A percentile compares a stretch with the other conserved stretches of the same genome.
Conservation (phyloP, 495 filamentous ascomycete species). For the Hypoxylon rickii region DNA sequence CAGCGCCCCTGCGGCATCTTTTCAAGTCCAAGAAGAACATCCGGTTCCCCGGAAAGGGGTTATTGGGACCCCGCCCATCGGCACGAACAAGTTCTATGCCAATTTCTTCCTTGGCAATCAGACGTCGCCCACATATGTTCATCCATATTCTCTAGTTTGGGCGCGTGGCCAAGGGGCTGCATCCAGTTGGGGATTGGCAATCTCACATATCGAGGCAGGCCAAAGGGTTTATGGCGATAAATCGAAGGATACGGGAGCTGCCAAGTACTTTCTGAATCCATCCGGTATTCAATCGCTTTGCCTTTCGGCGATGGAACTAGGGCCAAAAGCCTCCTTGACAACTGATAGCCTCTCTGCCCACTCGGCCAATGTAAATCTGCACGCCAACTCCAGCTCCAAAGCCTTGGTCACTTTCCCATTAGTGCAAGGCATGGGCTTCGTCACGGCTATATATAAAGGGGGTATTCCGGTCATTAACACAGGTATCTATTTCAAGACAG, state of each 20-base stretch:
- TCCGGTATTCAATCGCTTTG: constrained; percentile 80
- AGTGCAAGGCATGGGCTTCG: constrained; percentile 87
- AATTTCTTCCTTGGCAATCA: constrained; percentile 85
- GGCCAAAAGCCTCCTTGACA: constrained; percentile 59
- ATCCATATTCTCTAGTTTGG: constrained; percentile 86
- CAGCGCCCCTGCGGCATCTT: constrained; percentile 57
- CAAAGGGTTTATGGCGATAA: constrained; percentile 65
- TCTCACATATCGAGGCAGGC: constrained; percentile 70
- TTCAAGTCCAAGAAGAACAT: constrained; percentile 54
- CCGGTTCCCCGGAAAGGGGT: constrained; percentile 48
- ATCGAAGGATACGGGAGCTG: constrained; percentile 56
- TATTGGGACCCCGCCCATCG: constrained; percentile 56
- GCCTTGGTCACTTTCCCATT: constrained; percentile 74
- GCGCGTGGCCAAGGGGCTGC: constrained; percentile 67
- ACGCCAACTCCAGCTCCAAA: constrained; percentile 53
- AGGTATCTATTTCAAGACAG: constrained; percentile 69
- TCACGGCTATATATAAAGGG: constrained; percentile 77
- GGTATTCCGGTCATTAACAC: constrained; percentile 73
- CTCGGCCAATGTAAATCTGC: constrained; percentile 73
- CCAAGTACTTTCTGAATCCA: constrained; percentile 78
- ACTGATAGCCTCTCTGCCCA: constrained; percentile 68
- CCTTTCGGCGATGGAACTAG: constrained; percentile 77
- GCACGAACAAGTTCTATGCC: constrained; percentile 92
- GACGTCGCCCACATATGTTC: constrained; percentile 71
- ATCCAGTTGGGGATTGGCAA: constrained; percentile 73